Base-by-base conservation (phyloP, 2,329 filamentous ascomycete genomes). In the Fusarium abutilonis region DNA sequence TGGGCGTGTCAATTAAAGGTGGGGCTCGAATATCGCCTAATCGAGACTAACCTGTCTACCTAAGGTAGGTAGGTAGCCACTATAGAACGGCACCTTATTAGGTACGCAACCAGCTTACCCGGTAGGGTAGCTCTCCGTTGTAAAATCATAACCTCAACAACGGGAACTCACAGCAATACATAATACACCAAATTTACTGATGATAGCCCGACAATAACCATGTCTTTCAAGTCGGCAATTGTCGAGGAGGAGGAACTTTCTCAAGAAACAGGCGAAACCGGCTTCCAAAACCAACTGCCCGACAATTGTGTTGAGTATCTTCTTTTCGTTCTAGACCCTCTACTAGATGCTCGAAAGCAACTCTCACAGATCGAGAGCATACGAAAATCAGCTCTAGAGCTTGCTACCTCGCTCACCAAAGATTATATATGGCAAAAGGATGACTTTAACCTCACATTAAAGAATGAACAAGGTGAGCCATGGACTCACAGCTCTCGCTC, bases 401-500 rank as follows among this genome's bases (percentile, higher is more conserved):
- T 95, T n/a, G 74, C 77, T 5, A 86, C 86, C 39, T 79, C 82
- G 3, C 77, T 92, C 8, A 82, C 94, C n/a, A 88, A 86, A 66
- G 89, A 91, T 60, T 97, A 97, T 70, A 96, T 99, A 61, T 99
- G 95, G 95, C 95, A 99, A 74, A 86, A 93, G 11, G 93, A 97
- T 49, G 78, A 82, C 0, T 93, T 99, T 63, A 83, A 82, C n/a
- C 78, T 97, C 6, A 85, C 89, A 15, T 81, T 81, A 70, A 89
- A 81, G 76, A 89, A 77, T 49, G 78, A 80, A 19, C 76, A 80
- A 69, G 86, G 88, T 88, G 73, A 70, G 42, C 9, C 3, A n/a
- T 4, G 19, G 14, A 40, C 48, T 35, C 15, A n/a, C 11, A 42
- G 13, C 13, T 6, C 23, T n/a, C n/a, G 9, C 63, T 4, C 64